Evolutionary conservation across 2,329 filamentous ascomycete species (phyloP).

Genomic region (Myriosclerotinia duriaeana): DNA sequence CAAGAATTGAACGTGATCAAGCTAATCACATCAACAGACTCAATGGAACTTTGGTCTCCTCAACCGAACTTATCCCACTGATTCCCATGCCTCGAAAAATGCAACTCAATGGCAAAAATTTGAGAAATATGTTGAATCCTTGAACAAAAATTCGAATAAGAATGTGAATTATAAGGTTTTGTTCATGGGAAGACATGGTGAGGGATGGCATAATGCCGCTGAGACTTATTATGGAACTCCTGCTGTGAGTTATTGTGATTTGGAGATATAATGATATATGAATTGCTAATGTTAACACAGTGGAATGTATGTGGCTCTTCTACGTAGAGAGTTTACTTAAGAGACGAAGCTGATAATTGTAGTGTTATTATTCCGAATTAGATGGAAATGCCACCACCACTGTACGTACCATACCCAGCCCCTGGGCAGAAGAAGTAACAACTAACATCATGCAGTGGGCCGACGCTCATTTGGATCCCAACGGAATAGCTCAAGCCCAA

Average conservation of each 20-base stretch:
- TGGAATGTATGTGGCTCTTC: slow-evolving; percentile 58
- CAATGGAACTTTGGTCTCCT: slow-evolving; percentile 65
- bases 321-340: background rate
- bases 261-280: background rate
- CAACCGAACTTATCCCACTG: slow-evolving; percentile 59
- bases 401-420: background rate
- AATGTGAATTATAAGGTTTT: slow-evolving; percentile 63
- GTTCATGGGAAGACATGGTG: slow-evolving; percentile 49
- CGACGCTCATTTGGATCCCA: slow-evolving; percentile 60
- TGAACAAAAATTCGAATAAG: slow-evolving; percentile 51
- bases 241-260: slow-evolving; percentile 39
- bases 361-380: slow-evolving; percentile 65
- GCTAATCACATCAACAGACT: slow-evolving; percentile 48
- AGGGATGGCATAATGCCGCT: slow-evolving; percentile 44
- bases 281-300: background rate
- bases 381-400: slow-evolving; percentile 62
- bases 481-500: slow-evolving; percentile 56
- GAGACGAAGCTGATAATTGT: slow-evolving; percentile 2
- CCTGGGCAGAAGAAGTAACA: accelerated
- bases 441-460: slow-evolving; percentile 49
- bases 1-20: background rate
- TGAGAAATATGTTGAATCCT: slow-evolving; percentile 52
- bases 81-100: slow-evolving; percentile 45
- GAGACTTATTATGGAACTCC: slow-evolving; percentile 66
- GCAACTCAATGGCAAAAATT: slow-evolving; percentile 67